phyloP scores from a whole-genome alignment of 1,284 basidiomycete genomes.

The Fomitopsis betulina region DNA sequence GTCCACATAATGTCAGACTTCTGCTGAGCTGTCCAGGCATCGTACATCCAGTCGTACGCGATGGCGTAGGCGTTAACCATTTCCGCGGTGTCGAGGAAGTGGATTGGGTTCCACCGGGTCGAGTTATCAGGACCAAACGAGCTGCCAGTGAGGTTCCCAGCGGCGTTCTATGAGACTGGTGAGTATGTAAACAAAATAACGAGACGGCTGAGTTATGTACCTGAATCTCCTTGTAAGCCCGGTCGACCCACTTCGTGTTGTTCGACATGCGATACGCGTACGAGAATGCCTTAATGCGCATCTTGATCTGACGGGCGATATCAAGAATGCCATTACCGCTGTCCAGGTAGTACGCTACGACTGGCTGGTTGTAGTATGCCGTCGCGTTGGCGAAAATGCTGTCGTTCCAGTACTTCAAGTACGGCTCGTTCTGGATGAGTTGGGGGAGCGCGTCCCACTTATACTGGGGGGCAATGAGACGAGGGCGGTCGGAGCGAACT shows the following conservation, averaged over 20 bases:
- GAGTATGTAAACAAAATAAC: neutral
- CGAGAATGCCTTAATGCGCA: constrained; percentile 87
- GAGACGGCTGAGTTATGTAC: constrained; percentile 36
- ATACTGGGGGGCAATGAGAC: constrained; percentile 87
- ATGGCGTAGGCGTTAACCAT: constrained; percentile 84
- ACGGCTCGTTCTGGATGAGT: constrained; percentile 84
- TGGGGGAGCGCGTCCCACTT: constrained; percentile 85
- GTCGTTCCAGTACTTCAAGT: constrained; percentile 86
- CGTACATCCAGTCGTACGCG: constrained; percentile 95
- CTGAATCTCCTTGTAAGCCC: constrained; percentile 80
- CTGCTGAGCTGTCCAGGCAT: constrained; percentile 77
- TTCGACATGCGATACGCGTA: constrained; percentile 92
- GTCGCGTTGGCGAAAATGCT: constrained; percentile 92
- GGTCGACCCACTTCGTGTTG: constrained; percentile 84
- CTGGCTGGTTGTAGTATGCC: constrained; percentile 52
- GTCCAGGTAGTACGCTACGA: constrained; percentile 75
- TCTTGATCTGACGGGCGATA: constrained; percentile 85
- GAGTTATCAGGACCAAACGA: constrained; percentile 58
- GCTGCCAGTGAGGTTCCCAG: constrained; percentile 51
- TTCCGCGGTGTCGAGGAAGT: constrained; percentile 96
- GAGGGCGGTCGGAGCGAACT: constrained; percentile 80
- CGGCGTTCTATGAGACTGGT: constrained; percentile 50
- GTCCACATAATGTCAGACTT: constrained; percentile 67
- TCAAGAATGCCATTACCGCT: constrained; percentile 92
- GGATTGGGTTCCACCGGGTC: constrained; percentile 75